Percentiles rank a stretch among this genome's conserved stretches.
Evolutionary conservation across 345 rosid species (phyloP).

Genomic region (Acer yangbiense): DNA sequence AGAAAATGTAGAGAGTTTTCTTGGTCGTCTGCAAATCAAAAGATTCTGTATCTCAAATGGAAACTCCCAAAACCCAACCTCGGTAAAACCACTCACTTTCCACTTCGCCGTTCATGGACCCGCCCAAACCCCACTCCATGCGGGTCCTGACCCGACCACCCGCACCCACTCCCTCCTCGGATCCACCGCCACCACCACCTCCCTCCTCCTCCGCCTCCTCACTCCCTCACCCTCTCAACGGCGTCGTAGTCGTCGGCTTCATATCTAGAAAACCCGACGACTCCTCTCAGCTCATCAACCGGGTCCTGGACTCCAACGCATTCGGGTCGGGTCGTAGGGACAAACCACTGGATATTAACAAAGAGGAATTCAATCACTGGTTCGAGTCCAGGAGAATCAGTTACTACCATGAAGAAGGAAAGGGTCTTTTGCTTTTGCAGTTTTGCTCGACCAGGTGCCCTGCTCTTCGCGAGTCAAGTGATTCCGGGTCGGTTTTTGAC

Average conservation of each 20-base stretch:
- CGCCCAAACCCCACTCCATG: constrained; percentile 49
- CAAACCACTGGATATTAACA: constrained; percentile 36
- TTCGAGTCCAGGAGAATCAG: constrained; percentile 62
- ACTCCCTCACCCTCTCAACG: constrained; percentile 25
- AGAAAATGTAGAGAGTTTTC: neutral
- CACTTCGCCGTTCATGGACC: constrained; percentile 36
- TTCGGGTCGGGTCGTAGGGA: constrained; percentile 69
- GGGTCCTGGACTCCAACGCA: constrained; percentile 55
- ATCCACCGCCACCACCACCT: constrained; percentile 27
- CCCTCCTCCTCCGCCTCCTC: constrained; percentile 19
- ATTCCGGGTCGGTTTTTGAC: constrained; percentile 43
- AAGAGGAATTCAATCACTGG: constrained; percentile 61
- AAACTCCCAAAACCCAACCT: constrained; percentile 12
- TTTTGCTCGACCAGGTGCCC: constrained; percentile 64
- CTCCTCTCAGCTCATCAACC: constrained; percentile 68
- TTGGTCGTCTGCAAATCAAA: neutral
- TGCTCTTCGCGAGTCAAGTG: constrained; percentile 27
- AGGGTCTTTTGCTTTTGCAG: constrained; percentile 66
- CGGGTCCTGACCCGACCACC: constrained; percentile 79
- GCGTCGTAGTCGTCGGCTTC: constrained; percentile 76
- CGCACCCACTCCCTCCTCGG: constrained; percentile 27
- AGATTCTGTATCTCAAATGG: neutral
- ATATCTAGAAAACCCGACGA: constrained; percentile 53
- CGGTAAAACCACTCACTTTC: neutral
- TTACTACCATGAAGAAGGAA: constrained; percentile 65